Percentiles rank a stretch among this genome's conserved stretches.
phyloP scores from a whole-genome alignment of 352 stramenopile genomes.

The Phytopythium helicoides region DNA sequence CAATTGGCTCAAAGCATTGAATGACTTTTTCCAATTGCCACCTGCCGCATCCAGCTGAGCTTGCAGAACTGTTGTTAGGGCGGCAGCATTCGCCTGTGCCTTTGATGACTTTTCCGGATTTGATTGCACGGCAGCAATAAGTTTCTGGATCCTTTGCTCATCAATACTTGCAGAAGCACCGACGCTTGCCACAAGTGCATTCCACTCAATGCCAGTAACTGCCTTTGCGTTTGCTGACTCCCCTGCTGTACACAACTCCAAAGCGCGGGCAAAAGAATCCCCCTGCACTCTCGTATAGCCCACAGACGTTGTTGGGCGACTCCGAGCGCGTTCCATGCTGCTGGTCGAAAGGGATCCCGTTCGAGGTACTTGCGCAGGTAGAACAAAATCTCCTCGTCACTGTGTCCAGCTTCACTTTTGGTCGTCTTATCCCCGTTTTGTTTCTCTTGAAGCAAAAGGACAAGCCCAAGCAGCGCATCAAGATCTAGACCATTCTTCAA shows the following conservation, averaged over 20 bases:
- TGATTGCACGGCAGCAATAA: not conserved
- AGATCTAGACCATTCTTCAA: conserved; percentile 71
- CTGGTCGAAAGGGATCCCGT: conserved; percentile 56
- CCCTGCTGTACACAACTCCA: not conserved
- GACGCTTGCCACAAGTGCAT: conserved; percentile 28
- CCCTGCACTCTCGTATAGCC: conserved; percentile 37
- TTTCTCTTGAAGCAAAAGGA: conserved; percentile 27
- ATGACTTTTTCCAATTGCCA: conserved; percentile 18
- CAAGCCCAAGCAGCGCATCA: conserved; percentile 70
- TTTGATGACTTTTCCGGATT: conserved; percentile 10
- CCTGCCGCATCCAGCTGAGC: conserved; percentile 19
- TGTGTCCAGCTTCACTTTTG: conserved; percentile 16
- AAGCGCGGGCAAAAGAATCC: conserved; percentile 31
- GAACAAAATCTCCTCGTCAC: conserved; percentile 53
- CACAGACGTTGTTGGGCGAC: conserved; percentile 57
- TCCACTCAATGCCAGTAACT: conserved; percentile 32
- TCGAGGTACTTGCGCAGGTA: conserved; percentile 82
- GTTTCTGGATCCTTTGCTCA: conserved; percentile 6
- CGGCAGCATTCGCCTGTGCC: not conserved
- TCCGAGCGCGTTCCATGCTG: conserved; percentile 65
- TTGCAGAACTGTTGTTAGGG: conserved; percentile 25
- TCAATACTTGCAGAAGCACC: conserved; percentile 10
- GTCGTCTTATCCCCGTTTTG: conserved; percentile 15
- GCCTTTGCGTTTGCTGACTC: not conserved
- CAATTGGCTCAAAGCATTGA: conserved; percentile 22